Conservation (phyloP, 1,139 yeast genomes). For the Tardiomyces blankii region DNA sequence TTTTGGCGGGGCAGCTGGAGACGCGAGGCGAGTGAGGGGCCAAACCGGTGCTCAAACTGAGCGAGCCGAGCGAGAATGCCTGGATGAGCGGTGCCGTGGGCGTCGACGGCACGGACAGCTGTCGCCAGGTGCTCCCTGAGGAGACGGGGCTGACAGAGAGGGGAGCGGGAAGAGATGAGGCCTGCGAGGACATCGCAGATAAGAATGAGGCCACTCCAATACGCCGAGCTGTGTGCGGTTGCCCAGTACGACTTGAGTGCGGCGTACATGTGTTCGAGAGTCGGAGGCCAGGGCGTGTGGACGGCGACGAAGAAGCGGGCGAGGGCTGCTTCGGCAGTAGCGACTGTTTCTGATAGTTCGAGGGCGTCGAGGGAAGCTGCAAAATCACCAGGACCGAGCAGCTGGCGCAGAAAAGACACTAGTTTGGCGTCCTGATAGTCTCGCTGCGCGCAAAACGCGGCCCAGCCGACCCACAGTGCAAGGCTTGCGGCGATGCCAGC, state of each 20-base stretch:
- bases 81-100: not conserved
- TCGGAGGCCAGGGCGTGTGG: not conserved
- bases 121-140: not conserved
- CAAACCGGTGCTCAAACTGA: not conserved
- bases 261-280: constrained; percentile 1
- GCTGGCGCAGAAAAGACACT: not conserved
- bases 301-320: not conserved
- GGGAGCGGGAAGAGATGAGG: not conserved
- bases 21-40: not conserved
- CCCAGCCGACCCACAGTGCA: not conserved
- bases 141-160: not conserved
- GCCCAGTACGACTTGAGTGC: not conserved
- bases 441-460: not conserved
- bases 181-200: not conserved
- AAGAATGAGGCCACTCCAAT: not conserved
- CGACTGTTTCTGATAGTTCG: not conserved
- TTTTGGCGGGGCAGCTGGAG: not conserved
- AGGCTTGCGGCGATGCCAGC: not conserved
- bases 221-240: not conserved
- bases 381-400: not conserved
- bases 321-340: not conserved
- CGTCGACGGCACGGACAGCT: not conserved
- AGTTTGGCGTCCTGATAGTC: not conserved
- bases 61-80: not conserved
- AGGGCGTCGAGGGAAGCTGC: not conserved